Conservation (phyloP, 2,329 filamentous ascomycete genomes). For the Trichoderma atrobrunneum region DNA sequence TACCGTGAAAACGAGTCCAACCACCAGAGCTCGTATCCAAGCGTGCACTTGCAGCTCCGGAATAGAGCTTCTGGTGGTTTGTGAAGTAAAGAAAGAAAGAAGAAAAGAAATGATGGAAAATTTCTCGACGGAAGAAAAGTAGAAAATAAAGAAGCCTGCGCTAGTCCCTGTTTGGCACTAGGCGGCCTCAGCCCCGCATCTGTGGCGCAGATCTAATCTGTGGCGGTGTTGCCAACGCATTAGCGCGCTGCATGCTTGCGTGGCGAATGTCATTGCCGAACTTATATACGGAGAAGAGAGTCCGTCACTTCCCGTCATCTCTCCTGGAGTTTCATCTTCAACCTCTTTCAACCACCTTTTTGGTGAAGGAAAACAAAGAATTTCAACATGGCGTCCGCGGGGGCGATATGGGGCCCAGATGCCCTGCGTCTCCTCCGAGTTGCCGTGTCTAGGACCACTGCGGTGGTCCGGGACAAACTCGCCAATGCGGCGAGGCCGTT, state of each 20-base stretch:
- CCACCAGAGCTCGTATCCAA: constrained; percentile 10
- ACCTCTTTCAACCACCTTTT: constrained; percentile 19
- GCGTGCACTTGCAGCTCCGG: constrained; percentile 25
- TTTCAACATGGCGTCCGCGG: constrained; percentile 52
- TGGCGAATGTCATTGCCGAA: constrained; percentile 27
- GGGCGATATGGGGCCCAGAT: constrained; percentile 55
- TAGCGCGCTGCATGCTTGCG: constrained; percentile 25
- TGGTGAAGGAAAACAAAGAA: constrained; percentile 24
- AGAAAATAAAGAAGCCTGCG: constrained; percentile 26
- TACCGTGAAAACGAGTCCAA: constrained; percentile 14
- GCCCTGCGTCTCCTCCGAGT: constrained; percentile 54
- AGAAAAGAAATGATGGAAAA: constrained; percentile 21
- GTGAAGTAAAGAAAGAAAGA: constrained; percentile 23
- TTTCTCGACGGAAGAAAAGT: constrained; percentile 25
- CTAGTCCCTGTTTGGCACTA: constrained; percentile 27
- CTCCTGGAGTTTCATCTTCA: constrained; percentile 19
- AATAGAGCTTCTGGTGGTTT: constrained; percentile 14
- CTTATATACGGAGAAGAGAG: constrained; percentile 1
- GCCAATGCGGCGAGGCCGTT: constrained; percentile 43
- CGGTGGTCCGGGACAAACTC: constrained; percentile 51
- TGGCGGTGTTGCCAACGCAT: constrained; percentile 36
- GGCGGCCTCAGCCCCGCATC: constrained; percentile 24
- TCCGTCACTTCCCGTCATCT: constrained; percentile 1
- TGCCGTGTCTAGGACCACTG: constrained; percentile 50
- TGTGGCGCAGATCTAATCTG: constrained; percentile 26